A percentile compares a stretch with the other conserved stretches of the same genome.
These are phyloP conservation scores for Pistacia atlantica DNA, from an alignment of 345 rosid species.

Conservation along the genomic window DNA sequence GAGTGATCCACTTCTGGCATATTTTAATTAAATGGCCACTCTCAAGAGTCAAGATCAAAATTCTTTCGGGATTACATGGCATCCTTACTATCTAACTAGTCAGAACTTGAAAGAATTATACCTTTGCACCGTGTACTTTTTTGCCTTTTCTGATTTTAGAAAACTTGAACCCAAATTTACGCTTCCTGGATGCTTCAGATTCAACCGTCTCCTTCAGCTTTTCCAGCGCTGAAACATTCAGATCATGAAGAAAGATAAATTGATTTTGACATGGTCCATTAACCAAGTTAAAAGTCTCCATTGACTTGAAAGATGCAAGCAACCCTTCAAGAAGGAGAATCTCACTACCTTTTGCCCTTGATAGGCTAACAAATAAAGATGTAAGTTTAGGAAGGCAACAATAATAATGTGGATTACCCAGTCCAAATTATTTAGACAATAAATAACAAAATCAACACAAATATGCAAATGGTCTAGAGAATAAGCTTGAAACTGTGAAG, in stretches of 20 bases:
- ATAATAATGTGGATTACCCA: not conserved
- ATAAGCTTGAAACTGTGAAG: not conserved
- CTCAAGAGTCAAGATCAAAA: too few species aligned
- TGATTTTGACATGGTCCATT: not conserved
- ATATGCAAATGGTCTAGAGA: not conserved
- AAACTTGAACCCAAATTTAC: conserved; percentile 45
- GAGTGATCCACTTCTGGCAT: too few species aligned
- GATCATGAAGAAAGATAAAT: not conserved
- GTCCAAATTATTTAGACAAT: not conserved
- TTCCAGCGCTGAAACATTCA: conserved; percentile 58
- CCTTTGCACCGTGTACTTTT: conserved; percentile 14
- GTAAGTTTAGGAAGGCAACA: not conserved
- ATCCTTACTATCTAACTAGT: too few species aligned
- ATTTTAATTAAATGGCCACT: too few species aligned
- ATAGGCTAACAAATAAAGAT: not conserved
- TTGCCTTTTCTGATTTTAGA: conserved; percentile 36
- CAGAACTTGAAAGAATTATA: too few species aligned
- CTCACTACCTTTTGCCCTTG: not conserved
- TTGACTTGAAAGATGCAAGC: not conserved
- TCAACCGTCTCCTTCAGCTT: conserved; percentile 70
- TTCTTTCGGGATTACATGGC: too few species aligned
- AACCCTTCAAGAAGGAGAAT: not conserved
- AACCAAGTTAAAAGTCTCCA: not conserved
- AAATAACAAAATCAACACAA: not conserved
- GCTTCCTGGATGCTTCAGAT: conserved; percentile 64